These are phyloP conservation scores for Pythium diclinum DNA, from an alignment of 352 stramenopile genomes.

Conservation along the genomic window DNA sequence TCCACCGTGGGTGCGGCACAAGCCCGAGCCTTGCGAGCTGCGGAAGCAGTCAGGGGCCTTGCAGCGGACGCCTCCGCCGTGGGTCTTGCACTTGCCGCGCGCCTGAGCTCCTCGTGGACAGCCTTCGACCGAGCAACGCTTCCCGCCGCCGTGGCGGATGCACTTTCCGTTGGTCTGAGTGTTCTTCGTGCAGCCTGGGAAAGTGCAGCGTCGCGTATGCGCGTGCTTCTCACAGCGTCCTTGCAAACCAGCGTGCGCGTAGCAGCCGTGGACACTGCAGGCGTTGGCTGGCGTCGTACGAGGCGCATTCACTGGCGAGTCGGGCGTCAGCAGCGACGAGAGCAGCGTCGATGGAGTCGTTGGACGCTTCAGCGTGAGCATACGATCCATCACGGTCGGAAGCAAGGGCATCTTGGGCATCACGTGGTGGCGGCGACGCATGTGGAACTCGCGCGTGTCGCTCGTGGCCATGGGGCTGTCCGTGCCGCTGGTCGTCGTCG, in stretches of 20 bases:
- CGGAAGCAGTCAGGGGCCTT: slow-evolving; percentile 39
- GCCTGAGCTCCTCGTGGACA: slow-evolving; percentile 44
- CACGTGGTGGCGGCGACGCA: neutral
- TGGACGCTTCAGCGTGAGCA: neutral
- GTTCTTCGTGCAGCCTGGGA: slow-evolving; percentile 35
- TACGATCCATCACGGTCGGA: neutral
- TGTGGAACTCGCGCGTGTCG: slow-evolving; percentile 7
- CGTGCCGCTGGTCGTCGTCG: neutral
- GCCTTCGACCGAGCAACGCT: slow-evolving; percentile 38
- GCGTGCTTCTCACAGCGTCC: slow-evolving; percentile 10
- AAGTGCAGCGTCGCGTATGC: slow-evolving; percentile 21
- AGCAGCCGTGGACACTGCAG: slow-evolving; percentile 12
- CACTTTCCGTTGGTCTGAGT: slow-evolving; percentile 36
- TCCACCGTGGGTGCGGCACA: slow-evolving; percentile 54
- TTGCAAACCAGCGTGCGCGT: neutral
- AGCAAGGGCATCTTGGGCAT: neutral
- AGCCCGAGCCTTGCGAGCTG: slow-evolving; percentile 38
- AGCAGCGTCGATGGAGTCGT: neutral
- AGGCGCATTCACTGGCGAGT: neutral
- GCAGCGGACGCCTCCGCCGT: slow-evolving; percentile 47
- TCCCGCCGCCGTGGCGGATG: slow-evolving; percentile 33
- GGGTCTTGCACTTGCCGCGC: slow-evolving; percentile 43
- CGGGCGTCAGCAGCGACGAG: neutral
- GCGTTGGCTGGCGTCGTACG: neutral
- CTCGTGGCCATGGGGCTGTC: slow-evolving; percentile 11